A percentile compares a stretch with the other conserved stretches of the same genome.
These are phyloP conservation scores for Juglanconis oblonga DNA, from an alignment of 2,329 filamentous ascomycete genomes.

Conservation along the genomic window DNA sequence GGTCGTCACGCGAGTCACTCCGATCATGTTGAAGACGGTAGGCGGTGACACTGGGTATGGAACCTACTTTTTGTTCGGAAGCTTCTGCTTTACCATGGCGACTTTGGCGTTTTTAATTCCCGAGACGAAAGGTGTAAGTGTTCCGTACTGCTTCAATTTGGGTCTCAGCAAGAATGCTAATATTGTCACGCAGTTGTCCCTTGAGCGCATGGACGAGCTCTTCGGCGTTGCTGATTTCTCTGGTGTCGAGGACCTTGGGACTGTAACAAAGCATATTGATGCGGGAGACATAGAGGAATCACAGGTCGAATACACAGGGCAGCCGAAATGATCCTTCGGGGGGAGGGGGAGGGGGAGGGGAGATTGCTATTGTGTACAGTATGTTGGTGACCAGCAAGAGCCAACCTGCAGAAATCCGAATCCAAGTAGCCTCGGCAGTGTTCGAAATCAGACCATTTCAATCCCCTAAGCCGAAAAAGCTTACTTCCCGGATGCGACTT, in stretches of 20 bases:
- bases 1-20: slow-evolving; percentile 58
- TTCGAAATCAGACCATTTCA: too few relatives aligned
- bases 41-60: slow-evolving; percentile 25
- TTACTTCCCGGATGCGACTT: too few relatives aligned
- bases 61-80: slow-evolving; percentile 63
- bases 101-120: slow-evolving; percentile 20
- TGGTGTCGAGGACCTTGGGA: slow-evolving; percentile 20
- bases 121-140: slow-evolving; percentile 22
- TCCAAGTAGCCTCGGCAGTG: too few relatives aligned
- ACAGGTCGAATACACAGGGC: slow-evolving; percentile 1
- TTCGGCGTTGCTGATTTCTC: slow-evolving; percentile 23
- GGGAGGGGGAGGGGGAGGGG: too few relatives aligned
- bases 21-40: slow-evolving; percentile 52
- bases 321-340: background rate
- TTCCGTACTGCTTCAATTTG: background rate
- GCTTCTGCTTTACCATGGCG: slow-evolving; percentile 54
- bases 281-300: slow-evolving; percentile 4
- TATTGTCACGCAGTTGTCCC: slow-evolving; percentile 14
- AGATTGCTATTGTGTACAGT: too few relatives aligned
- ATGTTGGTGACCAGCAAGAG: too few relatives aligned
- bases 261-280: slow-evolving; percentile 11
- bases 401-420: too few relatives aligned
- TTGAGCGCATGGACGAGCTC: slow-evolving; percentile 27
- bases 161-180: background rate
- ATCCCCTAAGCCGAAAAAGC: too few relatives aligned